A percentile compares a stretch with the other conserved stretches of the same genome.
phyloP scores from a whole-genome alignment of 2,329 filamentous ascomycete species.

The Dothiorella sarmentorum region DNA sequence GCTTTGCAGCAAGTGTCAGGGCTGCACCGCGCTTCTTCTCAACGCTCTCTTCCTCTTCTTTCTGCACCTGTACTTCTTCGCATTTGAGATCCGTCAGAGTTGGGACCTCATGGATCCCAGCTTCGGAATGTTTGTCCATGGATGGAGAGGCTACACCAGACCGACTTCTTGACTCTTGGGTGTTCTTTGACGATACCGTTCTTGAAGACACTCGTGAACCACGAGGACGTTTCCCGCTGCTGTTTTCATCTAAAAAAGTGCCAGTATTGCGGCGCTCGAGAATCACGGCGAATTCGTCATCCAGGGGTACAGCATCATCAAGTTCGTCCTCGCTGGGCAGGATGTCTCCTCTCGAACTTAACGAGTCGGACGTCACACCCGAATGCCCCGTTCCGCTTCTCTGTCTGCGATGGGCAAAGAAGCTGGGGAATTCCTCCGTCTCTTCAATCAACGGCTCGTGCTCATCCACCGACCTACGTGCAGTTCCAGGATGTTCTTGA shows the following conservation, averaged over 20 bases:
- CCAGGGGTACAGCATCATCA: conserved; percentile 87
- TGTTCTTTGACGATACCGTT: conserved; percentile 46
- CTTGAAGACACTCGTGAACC: conserved; percentile 47
- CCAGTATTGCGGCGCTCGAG: conserved; percentile 67
- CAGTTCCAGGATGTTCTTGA: conserved; percentile 74
- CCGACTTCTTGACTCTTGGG: conserved; percentile 27
- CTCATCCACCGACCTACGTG: conserved; percentile 52
- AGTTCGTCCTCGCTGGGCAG: conserved; percentile 84
- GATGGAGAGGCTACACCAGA: conserved; percentile 2
- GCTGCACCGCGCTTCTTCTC: conserved; percentile 54
- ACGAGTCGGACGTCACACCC: conserved; percentile 77
- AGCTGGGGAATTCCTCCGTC: conserved; percentile 47
- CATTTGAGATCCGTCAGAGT: conserved; percentile 54
- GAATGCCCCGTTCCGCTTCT: conserved; percentile 78
- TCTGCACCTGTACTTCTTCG: conserved; percentile 54
- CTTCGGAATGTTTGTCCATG: conserved; percentile 5
- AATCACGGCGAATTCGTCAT: conserved; percentile 86
- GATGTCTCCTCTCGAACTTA: conserved; percentile 82
- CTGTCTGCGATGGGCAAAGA: conserved; percentile 47
- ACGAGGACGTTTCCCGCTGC: conserved; percentile 56
- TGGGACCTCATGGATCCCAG: conserved; percentile 29
- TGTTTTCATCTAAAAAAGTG: conserved; percentile 61
- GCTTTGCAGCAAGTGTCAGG: conserved; percentile 51
- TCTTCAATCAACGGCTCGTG: conserved; percentile 71
- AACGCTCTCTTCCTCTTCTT: conserved; percentile 56